A percentile compares a stretch with the other conserved stretches of the same genome.
Evolutionary conservation across 768 basidiomycete genomes (phyloP).

Genomic region (Pleurotus cornucopiae): DNA sequence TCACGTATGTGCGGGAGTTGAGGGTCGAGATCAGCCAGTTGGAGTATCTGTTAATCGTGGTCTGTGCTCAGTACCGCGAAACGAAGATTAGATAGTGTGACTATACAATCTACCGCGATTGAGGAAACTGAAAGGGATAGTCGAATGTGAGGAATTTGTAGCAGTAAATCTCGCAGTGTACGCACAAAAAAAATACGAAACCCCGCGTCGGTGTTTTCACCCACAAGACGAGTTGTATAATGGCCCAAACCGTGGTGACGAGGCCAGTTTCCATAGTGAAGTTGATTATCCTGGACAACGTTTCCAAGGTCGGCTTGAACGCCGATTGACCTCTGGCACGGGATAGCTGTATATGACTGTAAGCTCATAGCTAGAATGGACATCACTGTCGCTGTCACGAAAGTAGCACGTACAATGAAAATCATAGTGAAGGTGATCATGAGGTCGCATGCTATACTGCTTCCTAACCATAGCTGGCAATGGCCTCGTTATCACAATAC

Average conservation of each 20-base stretch:
- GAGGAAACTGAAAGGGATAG: neutral
- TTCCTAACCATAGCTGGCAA: conserved; percentile 12
- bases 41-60: neutral
- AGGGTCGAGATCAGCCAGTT: conserved; percentile 9
- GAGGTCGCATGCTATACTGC: conserved; percentile 10
- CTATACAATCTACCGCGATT: neutral
- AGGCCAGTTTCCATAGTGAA: conserved; percentile 12
- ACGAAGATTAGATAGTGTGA: neutral
- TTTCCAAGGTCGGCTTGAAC: neutral
- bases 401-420: conserved; percentile 9
- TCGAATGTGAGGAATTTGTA: too few species aligned
- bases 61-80: neutral
- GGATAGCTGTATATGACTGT: neutral
- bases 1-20: conserved; percentile 1
- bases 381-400: neutral
- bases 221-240: conserved; percentile 10
- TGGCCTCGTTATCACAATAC: neutral
- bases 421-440: conserved; percentile 13
- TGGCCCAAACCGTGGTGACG: conserved; percentile 8
- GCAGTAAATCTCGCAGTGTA: neutral
- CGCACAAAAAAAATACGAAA: conserved; percentile 9
- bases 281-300: conserved; percentile 4
- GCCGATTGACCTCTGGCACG: neutral
- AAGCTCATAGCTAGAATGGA: neutral
- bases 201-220: conserved; percentile 3